Conservation (phyloP, 805 yeast genomes). For the Nakazawaea wyomingensis region DNA sequence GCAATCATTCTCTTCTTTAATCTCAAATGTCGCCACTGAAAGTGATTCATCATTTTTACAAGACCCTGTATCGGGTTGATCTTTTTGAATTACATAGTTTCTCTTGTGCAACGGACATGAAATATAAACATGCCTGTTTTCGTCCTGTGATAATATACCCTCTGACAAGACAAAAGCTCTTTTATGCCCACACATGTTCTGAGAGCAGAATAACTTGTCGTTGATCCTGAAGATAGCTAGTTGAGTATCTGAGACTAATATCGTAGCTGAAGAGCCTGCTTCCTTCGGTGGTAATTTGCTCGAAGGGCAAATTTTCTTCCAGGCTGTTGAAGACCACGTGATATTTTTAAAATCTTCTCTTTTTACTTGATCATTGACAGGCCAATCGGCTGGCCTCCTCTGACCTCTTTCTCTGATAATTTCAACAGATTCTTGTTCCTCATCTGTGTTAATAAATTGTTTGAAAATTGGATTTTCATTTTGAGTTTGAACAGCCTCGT, state of each 20-base stretch:
- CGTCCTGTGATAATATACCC: constrained; percentile 29
- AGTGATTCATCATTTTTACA: constrained; percentile 25
- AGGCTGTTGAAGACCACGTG: constrained; percentile 27
- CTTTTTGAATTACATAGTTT: constrained; percentile 25
- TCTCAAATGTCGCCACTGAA: constrained; percentile 31
- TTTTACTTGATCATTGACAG: constrained; percentile 19
- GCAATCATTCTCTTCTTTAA: constrained; percentile 26
- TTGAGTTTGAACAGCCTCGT: constrained; percentile 20
- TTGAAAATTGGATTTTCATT: constrained; percentile 23
- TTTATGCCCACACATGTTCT: constrained; percentile 36
- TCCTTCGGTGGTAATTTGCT: constrained; percentile 23
- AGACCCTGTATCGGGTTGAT: constrained; percentile 22
- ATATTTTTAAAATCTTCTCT: constrained; percentile 24
- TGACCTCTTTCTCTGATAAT: constrained; percentile 31
- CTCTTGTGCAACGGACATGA: constrained; percentile 34
- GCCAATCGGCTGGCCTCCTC: constrained; percentile 32
- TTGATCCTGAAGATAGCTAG: constrained; percentile 29
- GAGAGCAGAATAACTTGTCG: constrained; percentile 31
- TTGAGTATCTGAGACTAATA: constrained; percentile 30
- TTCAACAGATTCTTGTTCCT: constrained; percentile 26
- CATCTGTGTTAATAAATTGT: constrained; percentile 28
- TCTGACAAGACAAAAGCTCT: constrained; percentile 32
- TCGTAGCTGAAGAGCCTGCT: constrained; percentile 28
- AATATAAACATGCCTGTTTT: constrained; percentile 24
- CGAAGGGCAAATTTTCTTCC: constrained; percentile 25